A percentile compares a stretch with the other conserved stretches of the same genome.
Evolutionary conservation across 371 early-diverging fungal species (phyloP).

Genomic region (Coemansia sp.): DNA sequence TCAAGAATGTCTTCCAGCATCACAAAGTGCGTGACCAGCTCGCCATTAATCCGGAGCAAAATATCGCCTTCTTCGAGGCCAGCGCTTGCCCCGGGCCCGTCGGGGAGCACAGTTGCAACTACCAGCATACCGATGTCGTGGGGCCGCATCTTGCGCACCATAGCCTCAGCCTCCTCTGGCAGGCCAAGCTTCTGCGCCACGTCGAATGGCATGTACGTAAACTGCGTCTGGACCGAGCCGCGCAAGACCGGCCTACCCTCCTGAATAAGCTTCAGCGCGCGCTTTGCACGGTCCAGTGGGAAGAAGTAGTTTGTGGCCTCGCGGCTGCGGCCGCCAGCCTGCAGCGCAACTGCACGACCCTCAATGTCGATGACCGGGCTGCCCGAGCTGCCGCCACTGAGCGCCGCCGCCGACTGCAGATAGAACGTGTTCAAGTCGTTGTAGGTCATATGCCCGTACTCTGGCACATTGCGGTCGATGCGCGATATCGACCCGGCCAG

Average conservation of each 20-base stretch:
- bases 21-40: constrained; percentile 82
- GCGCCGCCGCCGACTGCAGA: constrained; percentile 66
- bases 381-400: constrained; percentile 80
- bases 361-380: constrained; percentile 88
- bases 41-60: constrained; percentile 74
- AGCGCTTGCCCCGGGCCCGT: constrained; percentile 69
- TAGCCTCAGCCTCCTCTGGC: constrained; percentile 66
- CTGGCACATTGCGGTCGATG: constrained; percentile 77
- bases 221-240: constrained; percentile 85
- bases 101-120: constrained; percentile 77
- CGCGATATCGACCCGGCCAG: constrained; percentile 86
- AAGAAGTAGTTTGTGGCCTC: constrained; percentile 92
- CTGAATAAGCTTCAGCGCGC: constrained; percentile 73
- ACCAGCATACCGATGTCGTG: constrained; percentile 88
- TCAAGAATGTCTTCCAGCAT: constrained; percentile 78
- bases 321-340: constrained; percentile 77
- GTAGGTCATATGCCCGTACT: constrained; percentile 61
- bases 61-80: constrained; percentile 86
- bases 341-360: constrained; percentile 87
- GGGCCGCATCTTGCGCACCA: constrained; percentile 63
- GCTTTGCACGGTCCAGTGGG: constrained; percentile 80
- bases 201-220: constrained; percentile 59
- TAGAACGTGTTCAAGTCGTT: constrained; percentile 77
- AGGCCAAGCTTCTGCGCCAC: constrained; percentile 73
- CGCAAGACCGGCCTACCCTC: constrained; percentile 68